Evolutionary conservation across 805 yeast genomes (phyloP).

Genomic region (Phaffomyces antillensis): DNA sequence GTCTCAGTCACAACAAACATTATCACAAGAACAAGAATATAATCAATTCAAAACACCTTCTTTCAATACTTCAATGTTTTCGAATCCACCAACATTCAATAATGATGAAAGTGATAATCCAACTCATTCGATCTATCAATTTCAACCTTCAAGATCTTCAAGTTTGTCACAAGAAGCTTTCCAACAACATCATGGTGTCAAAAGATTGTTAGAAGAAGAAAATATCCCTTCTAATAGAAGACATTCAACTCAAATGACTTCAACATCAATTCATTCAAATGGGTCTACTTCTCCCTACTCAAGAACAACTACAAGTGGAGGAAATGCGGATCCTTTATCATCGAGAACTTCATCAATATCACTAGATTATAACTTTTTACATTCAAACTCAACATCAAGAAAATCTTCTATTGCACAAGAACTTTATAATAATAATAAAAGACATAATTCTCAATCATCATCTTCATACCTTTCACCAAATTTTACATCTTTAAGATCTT

Average conservation of each 20-base stretch:
- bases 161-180: conserved; percentile 19
- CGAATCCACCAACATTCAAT: neutral
- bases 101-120: neutral
- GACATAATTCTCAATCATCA: conserved; percentile 17
- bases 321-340: conserved; percentile 16
- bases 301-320: conserved; percentile 12
- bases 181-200: conserved; percentile 23
- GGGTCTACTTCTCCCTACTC: conserved; percentile 27
- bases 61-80: conserved; percentile 13
- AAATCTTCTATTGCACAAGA: conserved; percentile 39
- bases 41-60: conserved; percentile 6
- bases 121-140: neutral
- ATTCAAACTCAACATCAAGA: conserved; percentile 27
- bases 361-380: conserved; percentile 20
- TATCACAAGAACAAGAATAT: neutral
- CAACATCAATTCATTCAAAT: conserved; percentile 11
- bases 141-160: conserved; percentile 16
- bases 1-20: neutral
- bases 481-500: conserved; percentile 19
- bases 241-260: conserved; percentile 23
- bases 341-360: conserved; percentile 37
- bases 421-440: conserved; percentile 26
- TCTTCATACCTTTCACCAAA: conserved; percentile 16
- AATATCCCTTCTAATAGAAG: conserved; percentile 20
- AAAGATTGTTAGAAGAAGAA: conserved; percentile 21